Conservation (phyloP, 129 eudicot genomes). For the Smallanthus sonchifolius region DNA sequence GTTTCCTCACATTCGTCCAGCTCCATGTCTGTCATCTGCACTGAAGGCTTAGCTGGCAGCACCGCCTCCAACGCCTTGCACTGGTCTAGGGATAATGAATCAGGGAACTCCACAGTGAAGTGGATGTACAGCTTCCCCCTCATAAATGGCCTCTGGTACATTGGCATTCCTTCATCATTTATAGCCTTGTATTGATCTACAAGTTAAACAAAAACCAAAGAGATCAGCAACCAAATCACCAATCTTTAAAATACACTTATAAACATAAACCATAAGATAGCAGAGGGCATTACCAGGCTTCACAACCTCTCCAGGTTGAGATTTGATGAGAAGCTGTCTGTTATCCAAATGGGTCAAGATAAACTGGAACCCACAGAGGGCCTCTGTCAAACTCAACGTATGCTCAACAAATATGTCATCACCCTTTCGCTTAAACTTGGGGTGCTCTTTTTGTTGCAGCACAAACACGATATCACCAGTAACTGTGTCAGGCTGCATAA, state of each 20-base stretch:
- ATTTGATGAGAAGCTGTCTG: constrained; percentile 66
- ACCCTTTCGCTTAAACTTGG: constrained; percentile 78
- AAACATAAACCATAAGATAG: background rate
- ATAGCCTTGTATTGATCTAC: constrained; percentile 67
- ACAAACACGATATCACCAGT: constrained; percentile 73
- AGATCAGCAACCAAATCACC: background rate
- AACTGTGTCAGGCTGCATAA: constrained; percentile 66
- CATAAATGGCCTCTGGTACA: constrained; percentile 83
- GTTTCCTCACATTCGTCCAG: constrained; percentile 84
- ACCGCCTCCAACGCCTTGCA: constrained; percentile 57
- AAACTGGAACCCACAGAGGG: constrained; percentile 81
- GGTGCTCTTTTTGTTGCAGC: constrained; percentile 75
- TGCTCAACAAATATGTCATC: constrained; percentile 78
- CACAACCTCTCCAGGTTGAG: constrained; percentile 72
- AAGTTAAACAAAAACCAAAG: background rate
- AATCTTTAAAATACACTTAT: background rate
- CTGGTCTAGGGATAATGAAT: constrained; percentile 43
- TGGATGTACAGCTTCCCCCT: constrained; percentile 67
- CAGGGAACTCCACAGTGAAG: constrained; percentile 65
- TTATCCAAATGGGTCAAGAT: constrained; percentile 61
- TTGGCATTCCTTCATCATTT: constrained; percentile 82
- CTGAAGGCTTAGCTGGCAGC: constrained; percentile 44
- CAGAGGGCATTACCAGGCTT: constrained; percentile 52
- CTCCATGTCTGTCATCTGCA: constrained; percentile 56
- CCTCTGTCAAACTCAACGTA: constrained; percentile 62